These are phyloP conservation scores for Pulveroboletus ravenelii DNA, from an alignment of 768 basidiomycete genomes.

Conservation along the genomic window DNA sequence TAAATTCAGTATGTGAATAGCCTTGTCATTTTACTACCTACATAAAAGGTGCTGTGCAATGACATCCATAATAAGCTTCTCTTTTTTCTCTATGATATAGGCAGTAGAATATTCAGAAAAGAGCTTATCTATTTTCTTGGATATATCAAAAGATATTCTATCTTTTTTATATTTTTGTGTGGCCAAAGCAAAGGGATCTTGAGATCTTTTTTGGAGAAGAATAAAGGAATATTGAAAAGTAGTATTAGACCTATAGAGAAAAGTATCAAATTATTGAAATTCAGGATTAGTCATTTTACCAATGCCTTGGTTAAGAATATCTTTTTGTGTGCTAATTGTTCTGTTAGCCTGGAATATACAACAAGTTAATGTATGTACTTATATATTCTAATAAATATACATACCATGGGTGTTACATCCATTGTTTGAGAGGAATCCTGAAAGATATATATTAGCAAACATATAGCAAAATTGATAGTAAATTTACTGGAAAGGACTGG, in stretches of 20 bases:
- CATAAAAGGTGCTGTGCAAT: not conserved
- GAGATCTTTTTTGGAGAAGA: not conserved
- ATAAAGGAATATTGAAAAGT: not conserved
- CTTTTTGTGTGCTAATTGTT: not conserved
- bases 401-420: not conserved
- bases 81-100: not conserved
- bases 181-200: not conserved
- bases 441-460: not conserved
- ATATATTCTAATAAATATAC: not conserved
- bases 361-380: not conserved
- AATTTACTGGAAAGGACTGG: not conserved
- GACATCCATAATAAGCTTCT: not conserved
- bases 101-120: not conserved
- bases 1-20: too few species aligned
- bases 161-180: not conserved
- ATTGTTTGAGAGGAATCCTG: not conserved
- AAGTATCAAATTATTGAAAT: not conserved
- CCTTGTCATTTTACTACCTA: not conserved
- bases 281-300: not conserved
- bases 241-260: not conserved
- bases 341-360: not conserved
- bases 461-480: not conserved
- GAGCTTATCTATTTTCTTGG: not conserved
- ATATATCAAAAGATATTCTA: not conserved
- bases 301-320: not conserved